These are phyloP conservation scores for Cucumis hystrix DNA, from an alignment of 306 rosid species.

Conservation along the genomic window DNA sequence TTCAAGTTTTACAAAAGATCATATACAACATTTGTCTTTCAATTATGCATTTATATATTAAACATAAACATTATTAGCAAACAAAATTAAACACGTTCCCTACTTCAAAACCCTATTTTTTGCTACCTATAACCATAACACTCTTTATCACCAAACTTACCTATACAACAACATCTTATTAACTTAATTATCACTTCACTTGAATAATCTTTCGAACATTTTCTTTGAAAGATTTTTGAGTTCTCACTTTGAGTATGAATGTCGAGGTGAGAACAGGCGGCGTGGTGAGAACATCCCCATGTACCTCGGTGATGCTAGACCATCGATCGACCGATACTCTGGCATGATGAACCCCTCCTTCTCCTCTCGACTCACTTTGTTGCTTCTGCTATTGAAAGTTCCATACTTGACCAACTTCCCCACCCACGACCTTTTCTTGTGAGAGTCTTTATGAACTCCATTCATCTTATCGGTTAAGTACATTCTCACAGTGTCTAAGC, in stretches of 20 bases:
- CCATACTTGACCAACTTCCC: slow-evolving; percentile 30
- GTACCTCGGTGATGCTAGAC: slow-evolving; percentile 50
- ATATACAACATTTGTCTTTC: not conserved
- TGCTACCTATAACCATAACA: not conserved
- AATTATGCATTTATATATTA: not conserved
- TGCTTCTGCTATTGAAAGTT: slow-evolving; percentile 24
- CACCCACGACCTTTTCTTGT: slow-evolving; percentile 55
- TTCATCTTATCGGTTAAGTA: slow-evolving; percentile 56
- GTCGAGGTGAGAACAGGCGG: slow-evolving; percentile 63
- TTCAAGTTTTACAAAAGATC: not conserved
- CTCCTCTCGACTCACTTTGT: slow-evolving; percentile 17
- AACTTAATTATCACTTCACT: not conserved
- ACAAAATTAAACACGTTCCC: not conserved
- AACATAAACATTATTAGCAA: not conserved
- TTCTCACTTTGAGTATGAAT: not conserved
- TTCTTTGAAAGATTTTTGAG: not conserved
- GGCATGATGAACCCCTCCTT: slow-evolving; percentile 32
- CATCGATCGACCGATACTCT: slow-evolving; percentile 39
- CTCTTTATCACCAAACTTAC: not conserved
- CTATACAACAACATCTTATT: not conserved
- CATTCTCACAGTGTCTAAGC: slow-evolving; percentile 47
- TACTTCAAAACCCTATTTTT: not conserved
- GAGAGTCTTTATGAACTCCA: slow-evolving; percentile 18
- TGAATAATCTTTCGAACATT: not conserved
- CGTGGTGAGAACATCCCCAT: slow-evolving; percentile 78